phyloP scores from a whole-genome alignment of 108 stramenopile genomes.

The Cyclotella baltica region DNA sequence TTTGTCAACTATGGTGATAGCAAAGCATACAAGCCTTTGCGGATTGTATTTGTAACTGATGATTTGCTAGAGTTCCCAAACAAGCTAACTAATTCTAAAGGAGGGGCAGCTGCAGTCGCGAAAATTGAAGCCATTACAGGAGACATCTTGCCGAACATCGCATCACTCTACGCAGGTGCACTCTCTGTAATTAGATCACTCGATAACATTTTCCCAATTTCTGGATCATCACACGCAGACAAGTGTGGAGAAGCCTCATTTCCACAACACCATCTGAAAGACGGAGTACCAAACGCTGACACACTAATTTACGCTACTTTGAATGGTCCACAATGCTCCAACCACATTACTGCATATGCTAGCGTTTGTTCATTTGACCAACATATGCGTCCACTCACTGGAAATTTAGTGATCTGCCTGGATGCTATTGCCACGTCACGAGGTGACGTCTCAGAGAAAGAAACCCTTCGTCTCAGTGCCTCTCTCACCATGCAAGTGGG shows the following conservation, averaged over 20 bases:
- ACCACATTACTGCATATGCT: slow-evolving; percentile 29
- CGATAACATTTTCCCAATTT: slow-evolving; percentile 25
- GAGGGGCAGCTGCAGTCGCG: slow-evolving; percentile 48
- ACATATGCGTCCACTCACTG: slow-evolving; percentile 76
- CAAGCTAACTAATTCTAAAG: slow-evolving; percentile 3
- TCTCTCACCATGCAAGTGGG: slow-evolving; percentile 46
- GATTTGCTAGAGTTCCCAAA: slow-evolving; percentile 26
- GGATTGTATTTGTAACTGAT: slow-evolving; percentile 46
- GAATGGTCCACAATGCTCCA: slow-evolving; percentile 64
- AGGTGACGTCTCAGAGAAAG: slow-evolving; percentile 68
- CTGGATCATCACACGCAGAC: slow-evolving; percentile 10
- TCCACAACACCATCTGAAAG: slow-evolving; percentile 66
- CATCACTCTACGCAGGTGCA: slow-evolving; percentile 47
- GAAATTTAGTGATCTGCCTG: slow-evolving; percentile 78
- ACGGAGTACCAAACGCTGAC: slow-evolving; percentile 75
- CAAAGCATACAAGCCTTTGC: slow-evolving; percentile 40
- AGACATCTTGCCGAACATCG: slow-evolving; percentile 44
- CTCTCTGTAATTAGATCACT: slow-evolving; percentile 41
- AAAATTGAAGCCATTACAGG: slow-evolving; percentile 50
- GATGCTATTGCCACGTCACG: slow-evolving; percentile 71
- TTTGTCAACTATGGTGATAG: slow-evolving; percentile 46
- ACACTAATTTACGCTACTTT: slow-evolving; percentile 77
- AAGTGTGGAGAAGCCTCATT: slow-evolving; percentile 57
- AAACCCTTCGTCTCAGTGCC: slow-evolving; percentile 37
- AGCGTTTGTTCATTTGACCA: slow-evolving; percentile 63